Conservation (phyloP, 2,329 filamentous ascomycete species). For the Knoxdaviesia capensis region DNA sequence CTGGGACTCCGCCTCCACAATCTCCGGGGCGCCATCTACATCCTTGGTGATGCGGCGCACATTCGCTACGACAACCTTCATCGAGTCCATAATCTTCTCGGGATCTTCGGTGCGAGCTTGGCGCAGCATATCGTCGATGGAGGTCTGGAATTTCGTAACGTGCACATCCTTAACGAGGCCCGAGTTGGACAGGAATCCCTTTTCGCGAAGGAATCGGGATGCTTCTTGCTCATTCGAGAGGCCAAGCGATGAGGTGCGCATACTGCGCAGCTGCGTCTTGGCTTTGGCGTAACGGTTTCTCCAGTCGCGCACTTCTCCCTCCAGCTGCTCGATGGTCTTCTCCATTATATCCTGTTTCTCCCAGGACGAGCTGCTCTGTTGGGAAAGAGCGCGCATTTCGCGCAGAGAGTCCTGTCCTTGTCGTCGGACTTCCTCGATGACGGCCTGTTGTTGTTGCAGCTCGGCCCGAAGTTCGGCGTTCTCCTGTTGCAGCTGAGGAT, state of each 20-base stretch:
- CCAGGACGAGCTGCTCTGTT: constrained; percentile 57
- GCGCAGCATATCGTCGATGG: constrained; percentile 76
- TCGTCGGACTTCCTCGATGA: constrained; percentile 69
- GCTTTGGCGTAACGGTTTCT: constrained; percentile 71
- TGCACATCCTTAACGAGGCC: constrained; percentile 81
- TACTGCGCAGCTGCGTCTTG: constrained; percentile 67
- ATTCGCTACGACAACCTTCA: constrained; percentile 68
- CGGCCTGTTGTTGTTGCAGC: constrained; percentile 53
- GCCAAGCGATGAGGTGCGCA: constrained; percentile 65
- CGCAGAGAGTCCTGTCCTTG: constrained; percentile 68
- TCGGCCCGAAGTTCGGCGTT: constrained; percentile 48
- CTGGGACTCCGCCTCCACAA: constrained; percentile 31
- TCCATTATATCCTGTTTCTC: constrained; percentile 68
- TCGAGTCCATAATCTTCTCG: constrained; percentile 57
- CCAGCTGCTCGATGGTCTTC: constrained; percentile 53
- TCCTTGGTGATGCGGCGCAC: constrained; percentile 75
- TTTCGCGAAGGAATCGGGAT: constrained; percentile 43
- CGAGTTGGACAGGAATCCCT: constrained; percentile 45
- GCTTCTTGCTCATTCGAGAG: constrained; percentile 49
- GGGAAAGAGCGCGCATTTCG: constrained; percentile 76
- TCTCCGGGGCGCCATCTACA: constrained; percentile 38
- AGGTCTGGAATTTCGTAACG: constrained; percentile 85
- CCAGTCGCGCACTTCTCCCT: constrained; percentile 76
- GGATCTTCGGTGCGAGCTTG: constrained; percentile 55
- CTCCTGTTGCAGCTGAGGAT: constrained; percentile 36